These are phyloP conservation scores for Thamnidium elegans DNA, from an alignment of 192 early-diverging fungal species.

Conservation along the genomic window DNA sequence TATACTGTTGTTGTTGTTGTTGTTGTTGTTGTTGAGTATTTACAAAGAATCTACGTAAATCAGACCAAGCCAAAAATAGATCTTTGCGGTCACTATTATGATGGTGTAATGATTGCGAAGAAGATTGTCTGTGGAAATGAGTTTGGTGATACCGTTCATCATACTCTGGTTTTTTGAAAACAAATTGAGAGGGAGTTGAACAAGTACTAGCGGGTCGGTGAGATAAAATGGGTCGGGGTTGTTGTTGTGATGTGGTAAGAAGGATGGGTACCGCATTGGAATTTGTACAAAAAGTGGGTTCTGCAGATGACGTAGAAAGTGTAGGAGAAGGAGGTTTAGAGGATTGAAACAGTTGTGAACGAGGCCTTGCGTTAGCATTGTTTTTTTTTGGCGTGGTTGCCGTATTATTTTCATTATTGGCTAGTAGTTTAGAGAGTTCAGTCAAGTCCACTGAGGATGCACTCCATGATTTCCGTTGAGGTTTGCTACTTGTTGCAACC, in stretches of 20 bases:
- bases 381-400: neutral
- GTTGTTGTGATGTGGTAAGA: neutral
- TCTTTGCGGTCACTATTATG: conserved; percentile 15
- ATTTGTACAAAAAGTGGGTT: conserved; percentile 12
- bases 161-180: conserved; percentile 36
- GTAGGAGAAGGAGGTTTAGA: conserved; percentile 34
- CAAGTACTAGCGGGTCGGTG: conserved; percentile 27
- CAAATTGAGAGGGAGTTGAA: conserved; percentile 29
- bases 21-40: neutral
- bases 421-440: conserved; percentile 22
- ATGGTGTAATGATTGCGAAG: neutral
- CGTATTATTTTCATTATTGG: neutral
- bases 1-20: neutral
- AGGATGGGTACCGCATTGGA: neutral
- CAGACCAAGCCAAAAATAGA: conserved; percentile 26
- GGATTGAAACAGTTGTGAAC: conserved; percentile 24
- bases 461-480: neutral
- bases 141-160: conserved; percentile 29
- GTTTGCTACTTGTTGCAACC: conserved; percentile 17
- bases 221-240: conserved; percentile 16
- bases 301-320: conserved; percentile 23
- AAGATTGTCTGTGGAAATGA: conserved; percentile 26
- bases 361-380: conserved; percentile 8
- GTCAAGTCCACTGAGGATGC: conserved; percentile 14
- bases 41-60: conserved; percentile 31